Evolutionary conservation across 2,329 filamentous ascomycete species (phyloP).

Genomic region (Nothophoma quercina): DNA sequence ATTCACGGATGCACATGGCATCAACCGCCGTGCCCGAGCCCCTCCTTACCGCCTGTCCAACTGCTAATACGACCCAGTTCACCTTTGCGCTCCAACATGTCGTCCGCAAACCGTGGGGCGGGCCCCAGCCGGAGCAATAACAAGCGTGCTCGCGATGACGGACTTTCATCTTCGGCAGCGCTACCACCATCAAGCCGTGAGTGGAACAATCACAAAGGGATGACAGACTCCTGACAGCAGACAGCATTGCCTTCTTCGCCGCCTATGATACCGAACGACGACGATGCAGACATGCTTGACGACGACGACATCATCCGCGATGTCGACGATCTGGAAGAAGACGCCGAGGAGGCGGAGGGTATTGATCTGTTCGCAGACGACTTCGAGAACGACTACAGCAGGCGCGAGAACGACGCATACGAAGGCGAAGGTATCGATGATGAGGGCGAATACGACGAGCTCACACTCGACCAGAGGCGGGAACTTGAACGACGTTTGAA

Average conservation of each 20-base stretch:
- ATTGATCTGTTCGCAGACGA: constrained; percentile 76
- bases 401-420: constrained; percentile 66
- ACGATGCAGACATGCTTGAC: constrained; percentile 74
- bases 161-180: constrained; percentile 63
- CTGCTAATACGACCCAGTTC: constrained; percentile 64
- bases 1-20: constrained; percentile 1
- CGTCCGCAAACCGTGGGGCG: constrained; percentile 81
- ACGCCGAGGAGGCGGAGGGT: constrained; percentile 73
- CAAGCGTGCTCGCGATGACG: constrained; percentile 71
- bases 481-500: constrained; percentile 76
- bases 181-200: constrained; percentile 69
- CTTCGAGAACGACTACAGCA: constrained; percentile 68
- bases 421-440: constrained; percentile 78
- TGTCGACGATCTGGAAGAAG: constrained; percentile 72
- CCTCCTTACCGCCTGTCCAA: constrained; percentile 27
- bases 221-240: constrained; percentile 29
- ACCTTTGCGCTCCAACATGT: constrained; percentile 80
- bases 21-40: constrained; percentile 21
- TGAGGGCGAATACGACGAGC: constrained; percentile 77
- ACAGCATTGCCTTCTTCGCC: constrained; percentile 66
- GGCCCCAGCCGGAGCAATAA: constrained; percentile 64
- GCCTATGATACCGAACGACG: constrained; percentile 71
- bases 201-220: constrained; percentile 40
- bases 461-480: constrained; percentile 72
- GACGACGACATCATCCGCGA: constrained; percentile 71